These are phyloP conservation scores for Cryphonectria parasitica DNA, from an alignment of 2,329 filamentous ascomycete genomes.

Conservation along the genomic window DNA sequence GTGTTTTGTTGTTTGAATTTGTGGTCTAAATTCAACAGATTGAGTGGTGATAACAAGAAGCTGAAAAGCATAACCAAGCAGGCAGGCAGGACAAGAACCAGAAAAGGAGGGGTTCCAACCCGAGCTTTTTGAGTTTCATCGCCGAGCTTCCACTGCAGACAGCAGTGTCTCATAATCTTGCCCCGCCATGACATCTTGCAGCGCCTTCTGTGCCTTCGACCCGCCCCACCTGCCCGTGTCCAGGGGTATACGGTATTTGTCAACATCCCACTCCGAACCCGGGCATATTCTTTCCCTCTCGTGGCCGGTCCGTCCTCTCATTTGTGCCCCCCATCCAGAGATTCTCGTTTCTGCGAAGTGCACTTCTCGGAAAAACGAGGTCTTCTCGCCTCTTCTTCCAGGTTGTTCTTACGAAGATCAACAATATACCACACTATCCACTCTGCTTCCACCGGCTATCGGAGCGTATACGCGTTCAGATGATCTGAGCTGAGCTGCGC, in stretches of 20 bases:
- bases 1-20: background rate
- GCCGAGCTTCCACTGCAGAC: slow-evolving; percentile 8
- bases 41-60: background rate
- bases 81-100: background rate
- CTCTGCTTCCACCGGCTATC: background rate
- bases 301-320: background rate
- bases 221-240: background rate
- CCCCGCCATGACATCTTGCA: slow-evolving; percentile 5
- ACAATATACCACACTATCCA: background rate
- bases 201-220: background rate
- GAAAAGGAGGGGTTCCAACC: background rate
- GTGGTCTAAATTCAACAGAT: background rate
- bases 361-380: background rate
- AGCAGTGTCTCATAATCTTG: background rate
- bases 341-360: background rate
- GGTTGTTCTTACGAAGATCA: background rate
- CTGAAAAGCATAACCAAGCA: background rate
- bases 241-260: slow-evolving; percentile 12
- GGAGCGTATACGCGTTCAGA: background rate
- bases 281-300: background rate
- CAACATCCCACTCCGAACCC: slow-evolving; percentile 2
- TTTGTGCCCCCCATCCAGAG: background rate
- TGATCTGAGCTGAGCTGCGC: background rate
- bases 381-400: background rate
- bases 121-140: slow-evolving; percentile 9